Percentiles rank a stretch among this genome's conserved stretches.
phyloP scores from a whole-genome alignment of 768 basidiomycete genomes.

The Russula earlei region DNA sequence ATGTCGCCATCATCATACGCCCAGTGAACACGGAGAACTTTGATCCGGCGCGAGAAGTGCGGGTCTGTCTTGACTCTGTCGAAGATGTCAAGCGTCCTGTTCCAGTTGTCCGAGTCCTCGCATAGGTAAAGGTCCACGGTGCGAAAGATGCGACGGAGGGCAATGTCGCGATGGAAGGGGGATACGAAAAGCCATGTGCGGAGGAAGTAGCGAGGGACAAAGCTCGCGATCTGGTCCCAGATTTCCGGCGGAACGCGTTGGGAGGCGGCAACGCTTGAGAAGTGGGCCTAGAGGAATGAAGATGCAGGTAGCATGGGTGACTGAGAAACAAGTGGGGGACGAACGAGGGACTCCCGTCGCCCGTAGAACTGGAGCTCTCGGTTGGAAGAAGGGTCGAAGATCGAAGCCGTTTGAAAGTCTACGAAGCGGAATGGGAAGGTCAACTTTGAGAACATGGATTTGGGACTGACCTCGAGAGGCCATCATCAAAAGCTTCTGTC shows the following conservation, averaged over 20 bases:
- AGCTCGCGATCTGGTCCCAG: conserved; percentile 56
- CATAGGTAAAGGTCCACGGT: conserved; percentile 61
- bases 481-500: conserved; percentile 44
- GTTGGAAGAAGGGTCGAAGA: conserved; percentile 51
- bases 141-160: conserved; percentile 54
- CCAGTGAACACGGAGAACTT: conserved; percentile 56
- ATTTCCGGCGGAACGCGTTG: conserved; percentile 56
- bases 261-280: conserved; percentile 45
- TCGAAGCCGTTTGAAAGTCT: conserved; percentile 55
- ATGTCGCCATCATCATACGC: conserved; percentile 61
- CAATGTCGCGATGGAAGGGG: conserved; percentile 54
- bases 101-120: conserved; percentile 51
- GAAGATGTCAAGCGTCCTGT: conserved; percentile 56
- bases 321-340: conserved; percentile 15
- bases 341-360: conserved; percentile 40
- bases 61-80: conserved; percentile 56
- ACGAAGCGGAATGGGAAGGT: background rate
- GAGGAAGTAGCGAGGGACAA: conserved; percentile 55
- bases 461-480: conserved; percentile 46
- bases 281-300: conserved; percentile 36
- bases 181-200: conserved; percentile 63
- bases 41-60: conserved; percentile 49
- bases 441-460: background rate
- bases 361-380: conserved; percentile 40
- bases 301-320: conserved; percentile 2